Evolutionary conservation across 331 rosid species (phyloP), one percentile per base, ranked within the genome.

Genomic region (Arachis monticola): DNA sequence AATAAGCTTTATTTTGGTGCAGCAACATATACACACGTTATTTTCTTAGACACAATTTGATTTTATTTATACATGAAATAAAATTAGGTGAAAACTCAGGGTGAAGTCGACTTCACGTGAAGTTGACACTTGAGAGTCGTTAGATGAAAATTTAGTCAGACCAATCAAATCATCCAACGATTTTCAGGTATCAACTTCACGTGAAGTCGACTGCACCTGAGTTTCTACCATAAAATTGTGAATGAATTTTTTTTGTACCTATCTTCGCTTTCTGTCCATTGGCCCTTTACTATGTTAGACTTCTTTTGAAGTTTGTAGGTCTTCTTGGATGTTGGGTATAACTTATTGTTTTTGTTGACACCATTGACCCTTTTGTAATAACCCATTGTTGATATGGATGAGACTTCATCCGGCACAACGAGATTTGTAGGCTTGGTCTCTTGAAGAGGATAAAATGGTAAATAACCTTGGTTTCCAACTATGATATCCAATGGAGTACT

Each of bases 251-350:
- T 64, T 46, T 17, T 5, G 13, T 88, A 93, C 99, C 99, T 82
- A 85, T 94, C 97, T 84, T 91, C 99, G 13, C 74, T 88, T 92
- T 64, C 60, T 4, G 95, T 88, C 99, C 99, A 94, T 17, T 90
- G 97, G 0, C 99, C 99, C 76, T 94, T 94, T 48, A 94, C 83
- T 12, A 82, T 72, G 69, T 75, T 85, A 68, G 83, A 61, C 81
- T 83, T 94, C 80, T 81, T 92, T 27, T 81, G 80, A 64, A 69
- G 77, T 72, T 86, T 90, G 61, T 40, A 47, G 10, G 80, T 13
- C 55, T 81, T 85, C 48, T 80, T 83, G 40, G 79, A 45, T 30
- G 52, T 41, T 52, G 78, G 44, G 13, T 82, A 72, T 12, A 59
- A 8, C 63, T 57, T 75, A 10, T 47, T 78, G 22, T 59, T 84